These are phyloP conservation scores for Coriolopsis trogii DNA, from an alignment of 1,284 basidiomycete genomes.

Conservation along the genomic window DNA sequence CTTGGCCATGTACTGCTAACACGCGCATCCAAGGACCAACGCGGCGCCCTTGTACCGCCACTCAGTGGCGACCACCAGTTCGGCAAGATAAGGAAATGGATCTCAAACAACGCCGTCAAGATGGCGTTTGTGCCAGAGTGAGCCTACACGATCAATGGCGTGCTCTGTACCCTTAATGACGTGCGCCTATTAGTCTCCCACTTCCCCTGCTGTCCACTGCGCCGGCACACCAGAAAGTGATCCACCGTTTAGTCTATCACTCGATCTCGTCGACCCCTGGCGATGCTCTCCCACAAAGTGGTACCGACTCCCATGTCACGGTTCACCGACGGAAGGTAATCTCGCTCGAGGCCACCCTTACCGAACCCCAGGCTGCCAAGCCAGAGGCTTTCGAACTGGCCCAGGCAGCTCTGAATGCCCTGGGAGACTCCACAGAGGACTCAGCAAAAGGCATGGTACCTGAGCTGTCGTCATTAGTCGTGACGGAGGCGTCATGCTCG, in stretches of 20 bases:
- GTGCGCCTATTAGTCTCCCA: conserved; percentile 46
- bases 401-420: background rate
- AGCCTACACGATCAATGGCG: conserved; percentile 20
- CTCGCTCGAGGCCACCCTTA: conserved; percentile 31
- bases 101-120: conserved; percentile 38
- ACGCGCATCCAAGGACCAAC: conserved; percentile 36
- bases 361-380: conserved; percentile 12
- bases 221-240: conserved; percentile 40
- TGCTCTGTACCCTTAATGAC: conserved; percentile 10
- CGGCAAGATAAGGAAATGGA: conserved; percentile 50
- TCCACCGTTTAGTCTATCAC: conserved; percentile 63
- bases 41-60: conserved; percentile 51
- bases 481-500: conserved; percentile 31
- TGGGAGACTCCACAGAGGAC: conserved; percentile 1
- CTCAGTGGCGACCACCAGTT: conserved; percentile 48
- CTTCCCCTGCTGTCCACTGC: conserved; percentile 39
- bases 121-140: conserved; percentile 61
- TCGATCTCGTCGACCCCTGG: conserved; percentile 23
- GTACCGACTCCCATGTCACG: background rate
- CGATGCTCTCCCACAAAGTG: background rate
- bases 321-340: conserved; percentile 21
- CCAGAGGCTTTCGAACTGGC: background rate
- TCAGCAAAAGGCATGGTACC: conserved; percentile 1
- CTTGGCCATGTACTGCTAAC: conserved; percentile 60
- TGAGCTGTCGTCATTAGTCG: conserved; percentile 8